Percentiles rank a stretch among this genome's conserved stretches.
Conservation (phyloP, 306 rosid genomes). For the Glycine latifolia region DNA sequence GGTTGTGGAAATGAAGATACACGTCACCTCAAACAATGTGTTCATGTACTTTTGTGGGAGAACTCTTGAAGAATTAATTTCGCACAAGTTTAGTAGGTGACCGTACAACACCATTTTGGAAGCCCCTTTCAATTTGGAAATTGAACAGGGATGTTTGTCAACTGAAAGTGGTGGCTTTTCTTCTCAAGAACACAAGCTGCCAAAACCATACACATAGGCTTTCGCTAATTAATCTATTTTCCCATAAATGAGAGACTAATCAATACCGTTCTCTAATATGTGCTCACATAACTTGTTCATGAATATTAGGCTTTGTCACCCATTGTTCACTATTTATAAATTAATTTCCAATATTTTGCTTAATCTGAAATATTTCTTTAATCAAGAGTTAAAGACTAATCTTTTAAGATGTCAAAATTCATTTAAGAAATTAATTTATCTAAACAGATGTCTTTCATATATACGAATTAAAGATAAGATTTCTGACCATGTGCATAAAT, state of each 20-base stretch:
- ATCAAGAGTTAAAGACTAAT: too few relatives aligned
- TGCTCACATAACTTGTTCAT: neutral
- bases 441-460: too few relatives aligned
- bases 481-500: too few relatives aligned
- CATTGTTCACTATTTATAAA: neutral
- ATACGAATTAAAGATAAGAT: too few relatives aligned
- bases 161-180: neutral
- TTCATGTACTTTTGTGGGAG: conserved; percentile 40
- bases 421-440: too few relatives aligned
- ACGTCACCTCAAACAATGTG: conserved; percentile 17
- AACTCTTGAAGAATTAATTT: conserved; percentile 24
- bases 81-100: conserved; percentile 25
- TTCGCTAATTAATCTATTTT: conserved; percentile 10
- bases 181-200: neutral
- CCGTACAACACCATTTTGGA: conserved; percentile 4
- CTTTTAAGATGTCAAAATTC: too few relatives aligned
- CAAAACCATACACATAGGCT: neutral
- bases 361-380: too few relatives aligned
- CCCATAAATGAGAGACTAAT: conserved; percentile 8
- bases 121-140: neutral
- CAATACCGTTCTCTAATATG: neutral
- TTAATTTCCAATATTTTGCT: too few relatives aligned
- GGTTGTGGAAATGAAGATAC: conserved; percentile 5
- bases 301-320: neutral
- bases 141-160: neutral